A percentile compares a stretch with the other conserved stretches of the same genome.
These are phyloP conservation scores for Cutaneotrichosporon spelunceum DNA, from an alignment of 1,284 basidiomycete genomes.

Conservation along the genomic window DNA sequence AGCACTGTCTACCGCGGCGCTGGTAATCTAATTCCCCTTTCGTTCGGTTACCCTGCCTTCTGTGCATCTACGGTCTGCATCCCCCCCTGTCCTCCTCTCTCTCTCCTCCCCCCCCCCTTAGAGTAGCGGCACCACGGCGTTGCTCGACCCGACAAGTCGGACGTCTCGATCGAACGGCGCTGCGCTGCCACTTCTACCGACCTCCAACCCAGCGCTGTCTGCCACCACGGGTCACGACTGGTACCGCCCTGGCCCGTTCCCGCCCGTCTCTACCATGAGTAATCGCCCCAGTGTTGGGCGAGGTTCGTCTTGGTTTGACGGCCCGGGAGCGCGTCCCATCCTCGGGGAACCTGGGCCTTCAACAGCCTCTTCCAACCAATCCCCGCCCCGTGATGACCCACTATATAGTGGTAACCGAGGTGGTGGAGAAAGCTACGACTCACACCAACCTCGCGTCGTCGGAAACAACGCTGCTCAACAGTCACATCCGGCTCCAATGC, in stretches of 20 bases:
- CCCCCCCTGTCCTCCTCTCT: no score
- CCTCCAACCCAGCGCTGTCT: background rate
- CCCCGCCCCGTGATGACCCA: background rate
- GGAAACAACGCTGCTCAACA: slow-evolving; percentile 2
- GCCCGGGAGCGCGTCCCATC: slow-evolving; percentile 30
- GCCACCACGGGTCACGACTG: background rate
- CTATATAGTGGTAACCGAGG: background rate
- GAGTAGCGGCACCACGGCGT: background rate
- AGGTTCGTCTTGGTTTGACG: slow-evolving; percentile 22
- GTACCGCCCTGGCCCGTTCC: background rate
- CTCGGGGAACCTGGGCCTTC: slow-evolving; percentile 22
- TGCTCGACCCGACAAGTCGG: background rate
- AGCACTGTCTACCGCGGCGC: background rate
- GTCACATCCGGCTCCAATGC: background rate
- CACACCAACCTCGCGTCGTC: background rate
- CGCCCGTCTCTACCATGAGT: slow-evolving; percentile 4
- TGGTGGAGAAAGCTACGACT: background rate
- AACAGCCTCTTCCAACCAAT: background rate
- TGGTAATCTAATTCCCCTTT: background rate
- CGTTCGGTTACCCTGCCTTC: background rate
- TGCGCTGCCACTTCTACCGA: background rate
- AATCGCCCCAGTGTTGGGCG: slow-evolving; percentile 7
- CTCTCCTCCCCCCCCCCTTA: no score
- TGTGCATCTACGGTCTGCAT: background rate
- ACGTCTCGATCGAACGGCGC: background rate